Percentiles rank a stretch among this genome's conserved stretches.
These are phyloP conservation scores for Hyaloscypha finlandica DNA, from an alignment of 495 filamentous ascomycete species.

Conservation along the genomic window DNA sequence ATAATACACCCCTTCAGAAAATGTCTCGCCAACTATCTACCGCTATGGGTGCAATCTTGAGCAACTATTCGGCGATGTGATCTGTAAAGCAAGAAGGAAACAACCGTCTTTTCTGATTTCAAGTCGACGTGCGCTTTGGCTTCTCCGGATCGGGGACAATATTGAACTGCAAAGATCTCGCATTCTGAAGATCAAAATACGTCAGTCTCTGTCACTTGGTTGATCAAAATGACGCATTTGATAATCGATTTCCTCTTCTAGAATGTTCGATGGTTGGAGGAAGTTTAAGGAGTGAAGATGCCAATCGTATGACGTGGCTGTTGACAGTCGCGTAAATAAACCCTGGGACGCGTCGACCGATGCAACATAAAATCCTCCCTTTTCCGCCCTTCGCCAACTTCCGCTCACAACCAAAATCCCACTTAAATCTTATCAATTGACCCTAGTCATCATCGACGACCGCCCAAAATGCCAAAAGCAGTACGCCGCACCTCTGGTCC, in stretches of 20 bases:
- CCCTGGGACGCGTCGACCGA: background rate
- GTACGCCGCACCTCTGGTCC: conserved; percentile 5
- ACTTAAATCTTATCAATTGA: background rate
- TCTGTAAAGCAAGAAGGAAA: too few relatives aligned
- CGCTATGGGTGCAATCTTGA: too few relatives aligned
- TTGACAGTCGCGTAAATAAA: conserved; percentile 10
- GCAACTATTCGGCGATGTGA: too few relatives aligned
- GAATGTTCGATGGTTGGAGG: background rate
- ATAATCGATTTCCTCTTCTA: background rate
- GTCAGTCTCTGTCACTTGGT: background rate
- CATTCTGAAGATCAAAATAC: background rate
- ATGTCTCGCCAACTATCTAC: too few relatives aligned
- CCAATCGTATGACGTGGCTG: conserved; percentile 4
- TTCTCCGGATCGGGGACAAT: too few relatives aligned
- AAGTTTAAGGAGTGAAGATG: background rate
- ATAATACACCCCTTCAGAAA: too few relatives aligned
- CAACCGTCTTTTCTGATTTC: too few relatives aligned
- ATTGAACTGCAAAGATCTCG: too few relatives aligned
- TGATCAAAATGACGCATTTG: background rate
- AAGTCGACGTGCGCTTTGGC: too few relatives aligned
- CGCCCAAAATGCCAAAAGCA: conserved; percentile 17
- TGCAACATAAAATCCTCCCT: background rate
- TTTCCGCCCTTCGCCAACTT: background rate
- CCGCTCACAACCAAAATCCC: background rate
- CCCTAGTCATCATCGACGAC: background rate